These are phyloP conservation scores for Sarcodon sp. DNA, from an alignment of 768 basidiomycete species.

Conservation along the genomic window DNA sequence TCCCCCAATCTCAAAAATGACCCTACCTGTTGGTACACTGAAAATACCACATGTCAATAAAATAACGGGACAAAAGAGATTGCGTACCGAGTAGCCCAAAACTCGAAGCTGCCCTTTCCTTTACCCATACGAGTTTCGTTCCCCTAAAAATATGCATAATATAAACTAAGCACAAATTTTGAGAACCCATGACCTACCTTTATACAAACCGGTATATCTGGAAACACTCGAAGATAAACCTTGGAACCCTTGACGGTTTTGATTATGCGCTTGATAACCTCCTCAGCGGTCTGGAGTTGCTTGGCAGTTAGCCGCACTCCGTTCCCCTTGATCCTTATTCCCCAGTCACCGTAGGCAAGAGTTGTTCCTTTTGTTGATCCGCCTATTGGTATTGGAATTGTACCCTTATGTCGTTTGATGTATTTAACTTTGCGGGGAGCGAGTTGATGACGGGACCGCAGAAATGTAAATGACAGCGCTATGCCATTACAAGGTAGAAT, in stretches of 20 bases:
- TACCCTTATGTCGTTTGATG: conserved; percentile 84
- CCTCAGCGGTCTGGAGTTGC: conserved; percentile 78
- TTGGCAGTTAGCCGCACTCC: conserved; percentile 79
- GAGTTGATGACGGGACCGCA: conserved; percentile 33
- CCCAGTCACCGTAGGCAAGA: conserved; percentile 85
- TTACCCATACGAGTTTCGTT: conserved; percentile 99
- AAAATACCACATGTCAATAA: background rate
- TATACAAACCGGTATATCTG: conserved; percentile 93
- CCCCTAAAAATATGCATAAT: conserved; percentile 35
- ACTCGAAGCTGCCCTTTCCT: conserved; percentile 96
- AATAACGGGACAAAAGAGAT: background rate
- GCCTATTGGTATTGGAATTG: conserved; percentile 73
- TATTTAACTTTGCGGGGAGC: conserved; percentile 79
- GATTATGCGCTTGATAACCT: conserved; percentile 80
- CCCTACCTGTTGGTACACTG: conserved; percentile 79
- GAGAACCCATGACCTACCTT: conserved; percentile 42
- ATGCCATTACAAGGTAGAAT: conserved; percentile 1
- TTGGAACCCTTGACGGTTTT: conserved; percentile 84
- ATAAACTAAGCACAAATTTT: background rate
- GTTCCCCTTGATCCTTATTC: conserved; percentile 76
- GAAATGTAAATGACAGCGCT: background rate
- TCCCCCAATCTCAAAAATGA: conserved; percentile 92
- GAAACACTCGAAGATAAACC: conserved; percentile 83
- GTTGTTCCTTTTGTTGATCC: conserved; percentile 92
- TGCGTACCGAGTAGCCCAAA: conserved; percentile 83